Base-by-base conservation (phyloP, 371 early-diverging fungal species). In the Chytridium lagenaria region DNA sequence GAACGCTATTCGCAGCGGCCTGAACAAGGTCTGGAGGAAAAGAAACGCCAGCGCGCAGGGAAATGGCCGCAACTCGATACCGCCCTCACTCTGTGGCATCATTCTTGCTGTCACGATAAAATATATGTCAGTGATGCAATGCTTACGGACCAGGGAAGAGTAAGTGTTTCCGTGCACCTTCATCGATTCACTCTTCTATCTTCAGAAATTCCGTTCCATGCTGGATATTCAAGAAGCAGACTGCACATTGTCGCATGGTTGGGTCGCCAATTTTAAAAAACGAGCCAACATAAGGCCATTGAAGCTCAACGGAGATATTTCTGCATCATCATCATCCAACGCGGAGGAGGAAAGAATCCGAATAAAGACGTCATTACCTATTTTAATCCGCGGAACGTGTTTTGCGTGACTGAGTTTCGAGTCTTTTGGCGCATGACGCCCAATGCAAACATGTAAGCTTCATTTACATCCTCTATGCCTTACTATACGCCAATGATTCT, bases 41-140 rank as follows among this genome's bases (percentile, higher is more conserved):
- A 52, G 55, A 52, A 52, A 52, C 55, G 55, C 55, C 55, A 52
- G 7, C 55, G 55, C n/a, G 23, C 55, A 26, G 55, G 55, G 26
- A 52, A 52, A 26, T 52, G 55, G 55, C 55, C 55, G 12, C 55
- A 52, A 23, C 12, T 52, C 23, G 55, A 52, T 52, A 26, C 26
- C 5, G 55, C 55, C 12, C 23, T 52, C 16, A 26, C 55, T 22
- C 26, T 52, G 5, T 52, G 55, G 55, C 55, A 52, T 52, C 55
- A 52, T 52, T 7, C 12, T 10, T 52, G 55, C 23, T 52, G 26
- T 23, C 55, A 52, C 23, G 55, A 52, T 23, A 52, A 26, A 26
- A 26, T 52, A 5, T 23, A 52, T 12, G 26, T 52, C 55, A 52
- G 55, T 23, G 55, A 52, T 52, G 5, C n/a, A n/a, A 5, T 22